Evolutionary conservation across 139 green algal species (phyloP), one percentile per base, ranked within the genome.

Genomic region (Marvania coccoides): DNA sequence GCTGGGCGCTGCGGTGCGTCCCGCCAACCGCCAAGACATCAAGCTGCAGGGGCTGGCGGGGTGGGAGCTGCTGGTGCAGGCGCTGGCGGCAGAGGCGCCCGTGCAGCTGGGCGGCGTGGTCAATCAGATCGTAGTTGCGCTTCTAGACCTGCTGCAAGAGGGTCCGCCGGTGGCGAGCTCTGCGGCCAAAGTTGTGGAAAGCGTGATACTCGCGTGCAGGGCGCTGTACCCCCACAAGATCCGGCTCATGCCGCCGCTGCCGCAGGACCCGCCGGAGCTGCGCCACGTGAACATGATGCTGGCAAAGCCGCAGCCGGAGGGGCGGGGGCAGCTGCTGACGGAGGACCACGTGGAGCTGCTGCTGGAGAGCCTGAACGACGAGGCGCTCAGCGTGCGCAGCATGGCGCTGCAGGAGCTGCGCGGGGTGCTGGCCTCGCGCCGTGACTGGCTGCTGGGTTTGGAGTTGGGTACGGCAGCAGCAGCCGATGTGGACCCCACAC

Each of bases 141-240:
- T 94, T 64, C 60, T 92, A 73, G 79, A 85, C 13, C 56, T 77
- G 8, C 76, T 92, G n/a, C 79, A 88, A 47, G 83, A 87, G 40
- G 61, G 54, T 2, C 72, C 69, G 6, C 1, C 34, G 0, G 60
- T 77, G 37, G 26, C 4, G 82, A 81, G 30, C 2, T 89, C 47
- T 63, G 31, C 31, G 46, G 9, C 10, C 36, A 58, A 10, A 46
- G 19, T 23, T 31, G 35, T 64, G 10, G 57, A 64, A 58, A 38
- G 33, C 23, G 23, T 64, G 30, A 64, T 64, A 30, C 23, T 29
- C 12, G 23, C 57, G 48, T 38, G 37, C 10, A 45, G 35, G n/a
- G 39, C 12, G 4, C 26, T 38, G 12, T 54, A 45, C 68, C 15
- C 38, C 2, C 64, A 46, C 37, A 63, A 78, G 51, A 57, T 75